A percentile compares a stretch with the other conserved stretches of the same genome.
Evolutionary conservation across 2,329 filamentous ascomycete species (phyloP).

Genomic region (Penicillium sp.): DNA sequence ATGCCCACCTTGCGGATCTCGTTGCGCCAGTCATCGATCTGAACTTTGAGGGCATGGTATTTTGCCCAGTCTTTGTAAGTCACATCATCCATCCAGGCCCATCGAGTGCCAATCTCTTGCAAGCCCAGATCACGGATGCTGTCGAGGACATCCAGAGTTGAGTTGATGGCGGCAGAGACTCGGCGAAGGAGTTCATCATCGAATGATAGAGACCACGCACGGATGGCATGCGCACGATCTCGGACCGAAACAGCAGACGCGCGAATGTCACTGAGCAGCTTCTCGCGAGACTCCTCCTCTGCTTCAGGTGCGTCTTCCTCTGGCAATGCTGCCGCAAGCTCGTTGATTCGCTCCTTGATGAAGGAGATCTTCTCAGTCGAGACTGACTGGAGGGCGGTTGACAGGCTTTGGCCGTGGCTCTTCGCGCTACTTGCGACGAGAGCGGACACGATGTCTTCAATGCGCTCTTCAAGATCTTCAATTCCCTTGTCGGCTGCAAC

Average conservation of each 20-base stretch:
- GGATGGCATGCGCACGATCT: conserved; percentile 73
- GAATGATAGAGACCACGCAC: conserved; percentile 74
- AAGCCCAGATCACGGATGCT: conserved; percentile 80
- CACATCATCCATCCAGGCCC: conserved; percentile 93
- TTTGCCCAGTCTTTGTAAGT: conserved; percentile 98
- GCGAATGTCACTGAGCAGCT: conserved; percentile 61
- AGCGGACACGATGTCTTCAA: conserved; percentile 70
- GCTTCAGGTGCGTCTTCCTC: conserved; percentile 58
- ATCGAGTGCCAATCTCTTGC: conserved; percentile 87
- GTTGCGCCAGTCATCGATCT: conserved; percentile 80
- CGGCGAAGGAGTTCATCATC: conserved; percentile 69
- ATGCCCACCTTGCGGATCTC: conserved; percentile 78
- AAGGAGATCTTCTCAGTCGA: conserved; percentile 63
- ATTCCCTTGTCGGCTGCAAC: conserved; percentile 81
- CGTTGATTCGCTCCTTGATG: conserved; percentile 68
- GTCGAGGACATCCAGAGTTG: conserved; percentile 79
- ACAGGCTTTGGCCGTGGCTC: conserved; percentile 49
- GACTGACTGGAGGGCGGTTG: conserved; percentile 68
- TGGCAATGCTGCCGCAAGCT: conserved; percentile 57
- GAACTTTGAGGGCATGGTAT: conserved; percentile 83
- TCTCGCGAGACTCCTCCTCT: conserved; percentile 54
- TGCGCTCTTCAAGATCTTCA: conserved; percentile 65
- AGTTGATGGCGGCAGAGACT: conserved; percentile 72
- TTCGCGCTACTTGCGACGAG: conserved; percentile 67
- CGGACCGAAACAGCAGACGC: conserved; percentile 72